Evolutionary conservation across 2,329 filamentous ascomycete species (phyloP).

Genomic region (Colletotrichum liaoningense): DNA sequence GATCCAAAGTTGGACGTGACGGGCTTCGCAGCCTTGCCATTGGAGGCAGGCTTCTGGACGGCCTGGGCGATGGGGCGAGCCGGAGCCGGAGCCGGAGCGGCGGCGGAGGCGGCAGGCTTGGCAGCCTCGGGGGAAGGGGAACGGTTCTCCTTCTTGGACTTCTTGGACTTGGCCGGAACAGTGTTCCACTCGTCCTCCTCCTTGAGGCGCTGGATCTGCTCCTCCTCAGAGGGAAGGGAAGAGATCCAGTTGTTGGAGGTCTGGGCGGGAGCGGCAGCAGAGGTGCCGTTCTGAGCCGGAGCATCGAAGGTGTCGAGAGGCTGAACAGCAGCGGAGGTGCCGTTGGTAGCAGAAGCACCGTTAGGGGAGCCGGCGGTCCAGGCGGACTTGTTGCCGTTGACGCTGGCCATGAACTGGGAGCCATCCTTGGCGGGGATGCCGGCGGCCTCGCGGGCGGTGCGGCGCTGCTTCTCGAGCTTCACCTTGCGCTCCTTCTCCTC

Average conservation of each 20-base stretch:
- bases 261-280: slow-evolving; percentile 48
- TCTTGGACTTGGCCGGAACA: slow-evolving; percentile 60
- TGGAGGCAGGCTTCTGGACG: slow-evolving; percentile 43
- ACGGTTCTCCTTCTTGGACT: slow-evolving; percentile 54
- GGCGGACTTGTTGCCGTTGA: slow-evolving; percentile 53
- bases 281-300: slow-evolving; percentile 46
- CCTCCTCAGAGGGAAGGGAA: slow-evolving; percentile 70
- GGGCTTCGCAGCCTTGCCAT: slow-evolving; percentile 45
- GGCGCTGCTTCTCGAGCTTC: slow-evolving; percentile 84
- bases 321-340: slow-evolving; percentile 48
- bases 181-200: slow-evolving; percentile 70
- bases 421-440: slow-evolving; percentile 88
- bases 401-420: slow-evolving; percentile 64
- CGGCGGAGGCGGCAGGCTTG: slow-evolving; percentile 43
- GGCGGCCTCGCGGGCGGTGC: slow-evolving; percentile 83
- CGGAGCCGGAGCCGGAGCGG: slow-evolving; percentile 39
- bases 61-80: slow-evolving; percentile 42
- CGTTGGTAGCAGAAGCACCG: slow-evolving; percentile 48
- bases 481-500: slow-evolving; percentile 82
- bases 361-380: slow-evolving; percentile 54
- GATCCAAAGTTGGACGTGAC: slow-evolving; percentile 51
- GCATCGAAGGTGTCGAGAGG: slow-evolving; percentile 69
- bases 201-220: slow-evolving; percentile 69
- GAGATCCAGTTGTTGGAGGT: slow-evolving; percentile 58
- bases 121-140: slow-evolving; percentile 49